Conservation (phyloP, 208 protist genomes). For the Blastocrithidia nonstop region DNA sequence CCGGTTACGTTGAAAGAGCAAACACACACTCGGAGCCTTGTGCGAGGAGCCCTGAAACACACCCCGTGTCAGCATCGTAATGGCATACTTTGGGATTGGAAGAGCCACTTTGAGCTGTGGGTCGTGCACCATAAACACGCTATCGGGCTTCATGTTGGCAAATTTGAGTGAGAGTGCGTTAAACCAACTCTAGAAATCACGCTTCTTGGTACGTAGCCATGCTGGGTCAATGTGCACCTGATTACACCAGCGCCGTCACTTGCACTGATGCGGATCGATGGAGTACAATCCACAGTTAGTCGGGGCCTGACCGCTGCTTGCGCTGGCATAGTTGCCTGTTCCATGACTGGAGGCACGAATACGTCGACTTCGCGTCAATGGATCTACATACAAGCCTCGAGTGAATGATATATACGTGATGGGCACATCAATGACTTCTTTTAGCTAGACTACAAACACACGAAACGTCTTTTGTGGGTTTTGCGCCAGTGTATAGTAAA, state of each 20-base stretch:
- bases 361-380: constrained; percentile 27
- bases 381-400: constrained; percentile 64
- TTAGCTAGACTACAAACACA: constrained; percentile 65
- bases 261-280: constrained; percentile 49
- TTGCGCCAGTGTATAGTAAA: constrained; percentile 15
- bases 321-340: constrained; percentile 2
- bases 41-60: constrained; percentile 61
- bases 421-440: constrained; percentile 67
- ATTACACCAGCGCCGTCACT: constrained; percentile 80
- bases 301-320: constrained; percentile 40
- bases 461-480: constrained; percentile 36
- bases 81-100: constrained; percentile 46
- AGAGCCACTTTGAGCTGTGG: constrained; percentile 47
- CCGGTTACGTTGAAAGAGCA: constrained; percentile 66
- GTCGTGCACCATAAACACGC: constrained; percentile 61
- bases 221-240: constrained; percentile 59
- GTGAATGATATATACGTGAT: constrained; percentile 44
- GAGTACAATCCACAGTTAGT: constrained; percentile 69
- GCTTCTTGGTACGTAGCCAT: constrained; percentile 63
- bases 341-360: constrained; percentile 22
- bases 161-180: constrained; percentile 40
- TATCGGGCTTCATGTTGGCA: constrained; percentile 20
- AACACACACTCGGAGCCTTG: constrained; percentile 65
- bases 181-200: constrained; percentile 60
- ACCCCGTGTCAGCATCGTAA: constrained; percentile 54